Evolutionary conservation across 2,329 filamentous ascomycete species (phyloP).

Genomic region (Saccharata proteae): DNA sequence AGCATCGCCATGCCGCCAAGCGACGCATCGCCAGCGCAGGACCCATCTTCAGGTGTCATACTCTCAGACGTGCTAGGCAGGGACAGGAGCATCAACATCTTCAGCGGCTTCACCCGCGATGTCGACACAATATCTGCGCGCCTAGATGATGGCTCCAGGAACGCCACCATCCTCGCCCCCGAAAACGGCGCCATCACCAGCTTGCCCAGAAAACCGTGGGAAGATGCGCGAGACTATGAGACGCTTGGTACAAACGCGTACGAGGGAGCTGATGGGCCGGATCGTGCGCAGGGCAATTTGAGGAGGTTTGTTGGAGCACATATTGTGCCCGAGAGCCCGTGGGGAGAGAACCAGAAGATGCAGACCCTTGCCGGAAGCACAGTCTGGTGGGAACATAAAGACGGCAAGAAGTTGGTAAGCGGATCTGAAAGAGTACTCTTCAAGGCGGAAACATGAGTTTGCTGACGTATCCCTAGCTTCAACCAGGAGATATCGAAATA

Average conservation of each 20-base stretch:
- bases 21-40: conserved; percentile 12
- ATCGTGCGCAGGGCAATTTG: conserved; percentile 66
- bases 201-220: conserved; percentile 80
- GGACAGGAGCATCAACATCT: conserved; percentile 69
- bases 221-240: conserved; percentile 60
- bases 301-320: conserved; percentile 76
- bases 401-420: conserved; percentile 55
- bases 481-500: conserved; percentile 72
- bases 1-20: conserved; percentile 17
- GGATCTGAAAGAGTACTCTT: background rate
- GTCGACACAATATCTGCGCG: conserved; percentile 56
- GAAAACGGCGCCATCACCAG: conserved; percentile 68
- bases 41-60: conserved; percentile 27
- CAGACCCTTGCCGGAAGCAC: conserved; percentile 57
- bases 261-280: conserved; percentile 59
- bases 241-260: conserved; percentile 59
- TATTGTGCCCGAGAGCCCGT: conserved; percentile 62
- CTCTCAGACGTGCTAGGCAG: conserved; percentile 77
- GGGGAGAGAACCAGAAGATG: conserved; percentile 55
- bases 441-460: conserved; percentile 10
- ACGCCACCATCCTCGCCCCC: conserved; percentile 80
- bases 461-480: conserved; percentile 42
- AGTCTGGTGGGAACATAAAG: conserved; percentile 70
- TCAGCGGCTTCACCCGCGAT: conserved; percentile 69
- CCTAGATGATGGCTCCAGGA: conserved; percentile 52